phyloP scores from a whole-genome alignment of 768 basidiomycete species.

The Pleurotus sapidus region DNA sequence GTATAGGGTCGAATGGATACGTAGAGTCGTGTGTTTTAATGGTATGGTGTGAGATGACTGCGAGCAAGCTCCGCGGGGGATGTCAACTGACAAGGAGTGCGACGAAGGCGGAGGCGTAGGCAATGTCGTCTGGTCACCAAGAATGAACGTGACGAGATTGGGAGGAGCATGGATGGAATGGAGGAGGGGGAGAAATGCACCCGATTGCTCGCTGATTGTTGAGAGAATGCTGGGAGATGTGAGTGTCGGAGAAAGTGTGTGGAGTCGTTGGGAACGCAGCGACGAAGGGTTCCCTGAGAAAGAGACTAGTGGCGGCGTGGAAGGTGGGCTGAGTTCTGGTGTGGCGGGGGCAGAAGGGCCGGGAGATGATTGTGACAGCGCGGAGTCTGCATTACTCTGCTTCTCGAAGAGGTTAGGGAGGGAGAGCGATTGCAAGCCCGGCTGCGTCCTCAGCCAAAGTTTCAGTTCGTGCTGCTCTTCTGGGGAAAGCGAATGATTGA shows the following conservation, averaged over 20 bases:
- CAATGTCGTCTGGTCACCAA: conserved; percentile 7
- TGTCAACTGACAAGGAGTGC: neutral
- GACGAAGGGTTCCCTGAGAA: conserved; percentile 7
- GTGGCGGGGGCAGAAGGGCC: conserved; percentile 12
- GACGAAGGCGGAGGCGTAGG: conserved; percentile 8
- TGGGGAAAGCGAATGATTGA: conserved; percentile 26
- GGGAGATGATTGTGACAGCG: conserved; percentile 15
- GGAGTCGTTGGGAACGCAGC: conserved; percentile 13
- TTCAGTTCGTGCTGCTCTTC: conserved; percentile 22
- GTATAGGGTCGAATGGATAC: conserved; percentile 42
- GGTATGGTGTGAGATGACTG: conserved; percentile 18
- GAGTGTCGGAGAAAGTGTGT: conserved; percentile 27
- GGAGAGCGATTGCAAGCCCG: conserved; percentile 10
- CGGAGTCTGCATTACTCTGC: conserved; percentile 8
- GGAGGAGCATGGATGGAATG: conserved; percentile 26
- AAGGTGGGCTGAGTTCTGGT: conserved; percentile 1
- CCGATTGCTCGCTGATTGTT: neutral
- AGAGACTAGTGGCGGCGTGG: conserved; percentile 8
- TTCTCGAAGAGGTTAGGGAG: conserved; percentile 26
- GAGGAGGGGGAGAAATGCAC: conserved; percentile 34
- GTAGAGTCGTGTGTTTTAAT: conserved; percentile 30
- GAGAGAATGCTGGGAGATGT: neutral
- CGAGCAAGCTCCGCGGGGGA: neutral
- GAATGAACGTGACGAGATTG: conserved; percentile 14
- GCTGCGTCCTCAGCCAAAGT: conserved; percentile 18